Evolutionary conservation across 306 rosid species (phyloP), one percentile per base, ranked within the genome.

Genomic region (Adenanthera pavonina): DNA sequence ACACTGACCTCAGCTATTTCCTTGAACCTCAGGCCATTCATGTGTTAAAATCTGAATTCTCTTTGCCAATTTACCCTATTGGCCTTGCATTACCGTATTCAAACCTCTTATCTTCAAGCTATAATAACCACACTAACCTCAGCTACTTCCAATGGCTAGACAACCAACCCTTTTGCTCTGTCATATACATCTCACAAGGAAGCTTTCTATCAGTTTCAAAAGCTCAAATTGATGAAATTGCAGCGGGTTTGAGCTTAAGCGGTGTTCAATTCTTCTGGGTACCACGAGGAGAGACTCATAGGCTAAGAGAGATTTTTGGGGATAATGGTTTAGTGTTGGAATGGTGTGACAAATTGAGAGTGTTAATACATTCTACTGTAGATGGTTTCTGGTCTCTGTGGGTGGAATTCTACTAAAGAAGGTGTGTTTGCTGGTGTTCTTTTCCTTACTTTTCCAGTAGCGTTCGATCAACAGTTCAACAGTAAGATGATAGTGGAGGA

Each of bases 341-440:
- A 20, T 91, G 90, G 89, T 91, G 95, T 81, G 95, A 89, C 36
- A 91, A 91, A 78, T 19, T 86, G 76, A 86, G 72, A 14, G 94
- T 92, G 47, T 70, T 92, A 80, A 49, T 64, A 3, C 97, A 92
- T 69, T 36, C 62, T 82, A 68, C 90, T 13, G 12, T 90, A 9
- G 91, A 91, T 8, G 94, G 92, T 0, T 92, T 85, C 81, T 87
- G 90, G 91, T 76, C 86, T 13, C 90, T 87, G 94, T 53, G 97
- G 97, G 0, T 90, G 92, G 94, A 92, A 82, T 82, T 89, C 97
- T 0, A 77, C 84, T 4, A 73, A 48, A 30, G 97, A 90, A 83
- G 91, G 84, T 61, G 52, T 84, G 19, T 90, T 82, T 57, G 25
- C 79, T 40, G 94, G 94, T 25, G 87, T 88, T 68, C 91, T 92